Percentiles rank a stretch among this genome's conserved stretches.
These are phyloP conservation scores for Russula compacta DNA, from an alignment of 768 basidiomycete species.

Conservation along the genomic window DNA sequence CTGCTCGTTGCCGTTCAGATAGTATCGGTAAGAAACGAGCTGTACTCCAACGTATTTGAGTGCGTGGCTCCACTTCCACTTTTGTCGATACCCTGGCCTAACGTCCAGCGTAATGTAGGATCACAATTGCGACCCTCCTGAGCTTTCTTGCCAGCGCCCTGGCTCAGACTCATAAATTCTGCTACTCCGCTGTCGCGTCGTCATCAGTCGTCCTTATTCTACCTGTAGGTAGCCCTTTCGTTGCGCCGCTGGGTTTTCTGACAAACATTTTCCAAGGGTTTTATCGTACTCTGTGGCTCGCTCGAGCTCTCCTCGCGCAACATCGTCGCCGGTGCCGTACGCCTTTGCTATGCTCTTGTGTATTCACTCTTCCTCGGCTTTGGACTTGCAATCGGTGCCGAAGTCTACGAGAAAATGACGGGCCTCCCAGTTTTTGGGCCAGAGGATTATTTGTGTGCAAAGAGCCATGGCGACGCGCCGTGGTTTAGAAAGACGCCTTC, in stretches of 20 bases:
- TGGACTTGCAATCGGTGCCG: slow-evolving; percentile 72
- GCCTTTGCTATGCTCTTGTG: slow-evolving; percentile 68
- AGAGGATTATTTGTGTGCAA: slow-evolving; percentile 51
- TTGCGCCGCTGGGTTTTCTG: background rate
- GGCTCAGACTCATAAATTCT: slow-evolving; percentile 57
- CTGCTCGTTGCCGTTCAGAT: slow-evolving; percentile 67
- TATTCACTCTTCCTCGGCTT: slow-evolving; percentile 77
- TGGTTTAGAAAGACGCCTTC: slow-evolving; percentile 74
- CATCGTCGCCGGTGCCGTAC: slow-evolving; percentile 76
- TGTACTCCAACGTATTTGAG: slow-evolving; percentile 78
- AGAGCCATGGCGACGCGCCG: slow-evolving; percentile 48
- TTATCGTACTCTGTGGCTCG: slow-evolving; percentile 61
- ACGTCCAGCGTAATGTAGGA: slow-evolving; percentile 31
- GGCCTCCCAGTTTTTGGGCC: slow-evolving; percentile 35
- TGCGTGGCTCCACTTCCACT: slow-evolving; percentile 24
- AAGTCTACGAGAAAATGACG: slow-evolving; percentile 54
- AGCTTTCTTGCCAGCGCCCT: slow-evolving; percentile 74
- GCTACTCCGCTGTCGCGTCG: slow-evolving; percentile 74
- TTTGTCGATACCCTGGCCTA: slow-evolving; percentile 1
- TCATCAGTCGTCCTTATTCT: slow-evolving; percentile 73
- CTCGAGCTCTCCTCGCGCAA: slow-evolving; percentile 75
- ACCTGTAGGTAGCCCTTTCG: slow-evolving; percentile 38
- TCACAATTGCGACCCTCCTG: slow-evolving; percentile 69
- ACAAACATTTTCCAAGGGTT: slow-evolving; percentile 33
- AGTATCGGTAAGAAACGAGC: slow-evolving; percentile 61